Evolutionary conservation across 2,329 filamentous ascomycete genomes (phyloP).

Genomic region (Cordyceps pruinosa): DNA sequence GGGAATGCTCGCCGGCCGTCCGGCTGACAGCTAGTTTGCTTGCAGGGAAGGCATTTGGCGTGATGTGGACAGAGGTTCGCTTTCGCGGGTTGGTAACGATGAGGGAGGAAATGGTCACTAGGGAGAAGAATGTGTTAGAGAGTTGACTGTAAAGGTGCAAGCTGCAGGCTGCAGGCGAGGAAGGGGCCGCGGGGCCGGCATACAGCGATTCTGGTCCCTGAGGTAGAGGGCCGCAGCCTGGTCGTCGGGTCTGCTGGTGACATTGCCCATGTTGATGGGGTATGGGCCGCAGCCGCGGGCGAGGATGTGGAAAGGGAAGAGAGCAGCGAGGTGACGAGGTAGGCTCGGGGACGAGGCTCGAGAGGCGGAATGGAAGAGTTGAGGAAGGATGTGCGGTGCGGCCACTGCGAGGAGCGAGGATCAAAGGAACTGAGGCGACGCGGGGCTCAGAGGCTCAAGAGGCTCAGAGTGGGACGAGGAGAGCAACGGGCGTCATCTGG

Average conservation of each 20-base stretch:
- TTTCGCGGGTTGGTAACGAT: slow-evolving; percentile 73
- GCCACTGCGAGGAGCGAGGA: neutral
- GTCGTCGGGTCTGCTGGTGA: slow-evolving; percentile 84
- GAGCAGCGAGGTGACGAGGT: no score
- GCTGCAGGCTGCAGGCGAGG: slow-evolving; percentile 14
- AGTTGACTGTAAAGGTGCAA: neutral
- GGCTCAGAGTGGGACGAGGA: slow-evolving; percentile 20
- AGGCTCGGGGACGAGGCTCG: neutral
- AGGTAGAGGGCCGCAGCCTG: slow-evolving; percentile 66
- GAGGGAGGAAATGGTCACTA: slow-evolving; percentile 83
- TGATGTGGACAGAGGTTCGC: slow-evolving; percentile 68
- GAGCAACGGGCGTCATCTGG: slow-evolving; percentile 19
- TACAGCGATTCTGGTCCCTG: slow-evolving; percentile 88
- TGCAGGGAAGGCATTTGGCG: slow-evolving; percentile 83
- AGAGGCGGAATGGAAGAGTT: neutral
- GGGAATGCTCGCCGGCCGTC: slow-evolving; percentile 63
- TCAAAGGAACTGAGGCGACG: slow-evolving; percentile 14
- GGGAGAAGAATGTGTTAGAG: neutral
- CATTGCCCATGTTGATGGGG: slow-evolving; percentile 73
- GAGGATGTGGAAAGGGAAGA: neutral
- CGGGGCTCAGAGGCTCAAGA: slow-evolving; percentile 19
- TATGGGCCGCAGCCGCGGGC: slow-evolving; percentile 6
- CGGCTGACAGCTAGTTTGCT: slow-evolving; percentile 67
- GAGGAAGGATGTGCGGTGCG: neutral
- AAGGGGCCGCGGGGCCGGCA: slow-evolving; percentile 30